A percentile compares a stretch with the other conserved stretches of the same genome.
These are phyloP conservation scores for Climacium dendroides DNA, from an alignment of 225 moss, liverwort and hornwort species.

Conservation along the genomic window DNA sequence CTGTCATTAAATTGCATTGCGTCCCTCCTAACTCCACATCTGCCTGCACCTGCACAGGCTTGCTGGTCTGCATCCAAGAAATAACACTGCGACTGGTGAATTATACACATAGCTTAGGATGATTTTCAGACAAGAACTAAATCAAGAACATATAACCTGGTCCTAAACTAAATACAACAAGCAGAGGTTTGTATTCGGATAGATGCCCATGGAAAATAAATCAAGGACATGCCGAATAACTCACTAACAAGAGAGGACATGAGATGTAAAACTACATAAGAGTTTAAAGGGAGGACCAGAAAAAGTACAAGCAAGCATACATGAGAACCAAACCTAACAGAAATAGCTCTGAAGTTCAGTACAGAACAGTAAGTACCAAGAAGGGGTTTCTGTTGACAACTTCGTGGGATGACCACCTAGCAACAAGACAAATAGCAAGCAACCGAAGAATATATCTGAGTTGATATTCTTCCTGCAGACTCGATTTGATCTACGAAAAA, in stretches of 20 bases:
- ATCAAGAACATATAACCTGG: not conserved
- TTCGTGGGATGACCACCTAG: not conserved
- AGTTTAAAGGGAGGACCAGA: not conserved
- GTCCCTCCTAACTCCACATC: constrained; percentile 71
- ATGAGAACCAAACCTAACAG: not conserved
- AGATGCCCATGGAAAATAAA: not conserved
- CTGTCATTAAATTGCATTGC: constrained; percentile 66
- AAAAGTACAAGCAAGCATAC: not conserved
- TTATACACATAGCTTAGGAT: not conserved
- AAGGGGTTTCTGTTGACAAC: not conserved
- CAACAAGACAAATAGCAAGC: not conserved
- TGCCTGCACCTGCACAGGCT: constrained; percentile 62
- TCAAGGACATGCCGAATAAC: not conserved
- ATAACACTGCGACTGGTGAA: not conserved
- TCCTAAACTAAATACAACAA: not conserved
- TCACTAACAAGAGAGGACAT: not conserved
- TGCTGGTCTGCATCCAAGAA: constrained; percentile 21
- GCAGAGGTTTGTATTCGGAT: not conserved
- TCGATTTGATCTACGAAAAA: not conserved
- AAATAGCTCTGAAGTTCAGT: not conserved
- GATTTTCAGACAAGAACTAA: not conserved
- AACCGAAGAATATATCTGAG: not conserved
- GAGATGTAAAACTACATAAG: not conserved
- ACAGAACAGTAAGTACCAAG: not conserved
- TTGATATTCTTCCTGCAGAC: not conserved